These are phyloP conservation scores for Hyparrhenia diplandra DNA, from an alignment of 176 grass and related monocot genomes.

Conservation along the genomic window DNA sequence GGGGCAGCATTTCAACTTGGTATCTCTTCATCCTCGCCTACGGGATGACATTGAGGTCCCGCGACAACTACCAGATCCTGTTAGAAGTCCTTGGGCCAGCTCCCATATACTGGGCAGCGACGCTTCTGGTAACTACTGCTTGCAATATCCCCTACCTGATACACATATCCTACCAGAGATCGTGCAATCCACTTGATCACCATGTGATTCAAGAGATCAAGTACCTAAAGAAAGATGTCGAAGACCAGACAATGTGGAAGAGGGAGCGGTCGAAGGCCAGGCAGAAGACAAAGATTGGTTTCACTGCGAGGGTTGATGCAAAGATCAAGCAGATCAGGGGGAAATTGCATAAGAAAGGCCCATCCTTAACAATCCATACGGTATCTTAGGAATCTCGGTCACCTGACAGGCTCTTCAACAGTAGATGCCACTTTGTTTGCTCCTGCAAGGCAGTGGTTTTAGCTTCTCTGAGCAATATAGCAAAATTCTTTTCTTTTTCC, in stretches of 20 bases:
- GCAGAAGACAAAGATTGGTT: conserved; percentile 88
- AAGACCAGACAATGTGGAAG: conserved; percentile 93
- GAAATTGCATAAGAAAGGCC: conserved; percentile 73
- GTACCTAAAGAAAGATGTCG: conserved; percentile 70
- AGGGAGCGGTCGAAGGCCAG: conserved; percentile 81
- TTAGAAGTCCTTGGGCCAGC: conserved; percentile 81
- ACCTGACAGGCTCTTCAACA: conserved; percentile 19
- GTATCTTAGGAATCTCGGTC: conserved; percentile 38
- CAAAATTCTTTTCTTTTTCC: conserved; percentile 30
- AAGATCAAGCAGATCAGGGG: conserved; percentile 84
- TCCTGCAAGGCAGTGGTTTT: conserved; percentile 41
- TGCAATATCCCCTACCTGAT: conserved; percentile 87
- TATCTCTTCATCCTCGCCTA: conserved; percentile 94
- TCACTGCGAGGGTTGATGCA: conserved; percentile 88
- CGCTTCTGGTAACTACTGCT: conserved; percentile 67
- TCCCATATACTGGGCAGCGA: conserved; percentile 69
- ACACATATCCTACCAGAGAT: conserved; percentile 91
- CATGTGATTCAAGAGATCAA: conserved; percentile 99
- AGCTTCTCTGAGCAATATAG: conserved; percentile 35
- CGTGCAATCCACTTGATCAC: conserved; percentile 82
- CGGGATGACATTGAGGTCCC: conserved; percentile 52
- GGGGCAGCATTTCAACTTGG: conserved; percentile 88
- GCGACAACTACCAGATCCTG: conserved; percentile 66
- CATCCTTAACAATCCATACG: conserved; percentile 56
- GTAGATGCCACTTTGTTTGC: conserved; percentile 41